phyloP scores from a whole-genome alignment of 2,329 filamentous ascomycete species.

The Pyricularia grisea region DNA sequence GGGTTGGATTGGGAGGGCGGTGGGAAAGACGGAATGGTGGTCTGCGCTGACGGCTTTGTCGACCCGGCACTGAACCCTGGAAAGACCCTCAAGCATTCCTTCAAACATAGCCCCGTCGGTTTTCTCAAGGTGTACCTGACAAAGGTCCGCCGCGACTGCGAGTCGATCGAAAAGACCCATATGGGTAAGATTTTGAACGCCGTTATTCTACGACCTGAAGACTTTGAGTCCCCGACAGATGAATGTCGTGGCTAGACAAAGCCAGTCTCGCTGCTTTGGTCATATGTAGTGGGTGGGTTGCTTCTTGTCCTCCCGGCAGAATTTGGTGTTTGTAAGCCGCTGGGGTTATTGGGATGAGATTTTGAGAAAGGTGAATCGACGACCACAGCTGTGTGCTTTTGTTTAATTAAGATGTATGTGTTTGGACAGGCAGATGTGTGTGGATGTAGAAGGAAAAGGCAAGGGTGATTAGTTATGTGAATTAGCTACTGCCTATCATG shows the following conservation, averaged over 20 bases:
- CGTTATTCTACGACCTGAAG: slow-evolving; percentile 16
- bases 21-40: neutral
- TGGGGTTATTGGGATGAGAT: neutral
- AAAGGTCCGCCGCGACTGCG: slow-evolving; percentile 25
- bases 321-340: neutral
- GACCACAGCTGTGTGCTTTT: neutral
- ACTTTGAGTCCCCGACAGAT: neutral
- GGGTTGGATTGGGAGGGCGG: slow-evolving; percentile 18
- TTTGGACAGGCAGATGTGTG: neutral
- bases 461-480: neutral
- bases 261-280: neutral
- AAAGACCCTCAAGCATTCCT: neutral
- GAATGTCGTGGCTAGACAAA: neutral
- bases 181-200: slow-evolving; percentile 27
- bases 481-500: neutral
- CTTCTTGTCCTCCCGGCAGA: neutral
- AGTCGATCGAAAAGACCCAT: slow-evolving; percentile 30
- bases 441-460: neutral
- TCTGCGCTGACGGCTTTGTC: neutral
- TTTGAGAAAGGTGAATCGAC: neutral
- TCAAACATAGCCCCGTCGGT: neutral
- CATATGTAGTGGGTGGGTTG: neutral
- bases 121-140: slow-evolving; percentile 22
- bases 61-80: neutral
- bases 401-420: neutral